Base-by-base conservation (phyloP, 2,329 filamentous ascomycete species). In the Nemania abortiva region DNA sequence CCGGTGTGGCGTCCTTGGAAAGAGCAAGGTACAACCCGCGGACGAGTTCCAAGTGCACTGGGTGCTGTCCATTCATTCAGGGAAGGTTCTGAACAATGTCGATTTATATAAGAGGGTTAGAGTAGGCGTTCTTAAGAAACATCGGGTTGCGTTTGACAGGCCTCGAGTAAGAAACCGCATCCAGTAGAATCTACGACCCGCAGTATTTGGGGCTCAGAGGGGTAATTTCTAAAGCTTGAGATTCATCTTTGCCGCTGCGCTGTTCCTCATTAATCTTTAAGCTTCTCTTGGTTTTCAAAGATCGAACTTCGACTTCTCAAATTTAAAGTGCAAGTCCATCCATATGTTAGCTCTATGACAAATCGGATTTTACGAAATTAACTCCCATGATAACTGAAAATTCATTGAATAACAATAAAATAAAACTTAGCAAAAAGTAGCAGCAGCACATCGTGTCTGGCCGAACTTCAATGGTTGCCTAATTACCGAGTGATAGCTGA, bases 1-100 rank as follows among this genome's bases (percentile, higher is more conserved):
- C 20, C 52, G 42, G 20, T 64, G 61, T 24, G 61, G 57, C 6
- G 18, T 57, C 24, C 61, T 64, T 42, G 53, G 53, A 11, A 50
- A 57, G 20, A 57, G 29, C 20, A 64, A 52, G 53, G 29, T 11
- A 42, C 31, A 9, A 56, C 31, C 29, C 1, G 9, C 20, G 9
- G 29, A 52, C 3, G 42, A 42, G 29, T 20, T 31, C 22, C 53
- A 57, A 3, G 4, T 6, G 10, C 31, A 57, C 42, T 64, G 53
- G 53, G 61, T 57, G 27, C 31, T 57, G 5, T 22, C 52, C 2
- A 42, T 64, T 56, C 22, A 63, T 18, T 39, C 1, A 18, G 56
- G 5, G 49, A 22, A 13, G 42, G 27, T 29, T 57, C 9, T 2
- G 39, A 20, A 39, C 15, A 31, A 57, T 39, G 10, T 42, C 5